Conservation (phyloP, 108 stramenopile species). For the Cyclotella baltica region DNA sequence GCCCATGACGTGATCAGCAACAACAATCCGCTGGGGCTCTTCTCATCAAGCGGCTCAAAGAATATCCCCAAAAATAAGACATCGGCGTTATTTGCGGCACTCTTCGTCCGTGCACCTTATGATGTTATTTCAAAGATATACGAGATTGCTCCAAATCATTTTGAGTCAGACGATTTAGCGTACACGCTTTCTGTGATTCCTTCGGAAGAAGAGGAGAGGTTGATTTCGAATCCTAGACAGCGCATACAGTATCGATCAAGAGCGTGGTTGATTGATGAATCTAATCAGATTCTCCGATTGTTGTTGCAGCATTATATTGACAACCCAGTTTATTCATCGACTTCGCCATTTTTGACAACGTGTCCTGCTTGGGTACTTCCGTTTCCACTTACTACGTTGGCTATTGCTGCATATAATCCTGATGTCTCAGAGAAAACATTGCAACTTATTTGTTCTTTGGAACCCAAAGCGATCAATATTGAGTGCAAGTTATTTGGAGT, state of each 20-base stretch:
- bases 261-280: slow-evolving; percentile 25
- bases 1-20: slow-evolving; percentile 16
- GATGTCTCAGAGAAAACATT: slow-evolving; percentile 27
- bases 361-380: slow-evolving; percentile 22
- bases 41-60: not conserved
- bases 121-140: slow-evolving; percentile 24
- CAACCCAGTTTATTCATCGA: not conserved
- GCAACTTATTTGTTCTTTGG: slow-evolving; percentile 5
- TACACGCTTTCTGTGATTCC: slow-evolving; percentile 40
- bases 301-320: slow-evolving; percentile 5
- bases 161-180: slow-evolving; percentile 16
- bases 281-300: slow-evolving; percentile 15
- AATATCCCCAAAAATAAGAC: slow-evolving; percentile 5
- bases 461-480: slow-evolving; percentile 27
- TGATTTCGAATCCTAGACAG: not conserved
- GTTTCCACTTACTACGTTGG: slow-evolving; percentile 29
- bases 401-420: slow-evolving; percentile 50
- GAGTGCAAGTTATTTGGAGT: slow-evolving; percentile 29
- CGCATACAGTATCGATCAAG: slow-evolving; percentile 16
- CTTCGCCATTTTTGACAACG: not conserved
- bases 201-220: slow-evolving; percentile 26
- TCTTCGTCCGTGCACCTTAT: slow-evolving; percentile 40
- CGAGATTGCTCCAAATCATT: slow-evolving; percentile 16
- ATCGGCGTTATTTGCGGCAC: slow-evolving; percentile 34
- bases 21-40: slow-evolving; percentile 42